phyloP scores from a whole-genome alignment of 352 stramenopile species.

The Globisporangium viniferum region DNA sequence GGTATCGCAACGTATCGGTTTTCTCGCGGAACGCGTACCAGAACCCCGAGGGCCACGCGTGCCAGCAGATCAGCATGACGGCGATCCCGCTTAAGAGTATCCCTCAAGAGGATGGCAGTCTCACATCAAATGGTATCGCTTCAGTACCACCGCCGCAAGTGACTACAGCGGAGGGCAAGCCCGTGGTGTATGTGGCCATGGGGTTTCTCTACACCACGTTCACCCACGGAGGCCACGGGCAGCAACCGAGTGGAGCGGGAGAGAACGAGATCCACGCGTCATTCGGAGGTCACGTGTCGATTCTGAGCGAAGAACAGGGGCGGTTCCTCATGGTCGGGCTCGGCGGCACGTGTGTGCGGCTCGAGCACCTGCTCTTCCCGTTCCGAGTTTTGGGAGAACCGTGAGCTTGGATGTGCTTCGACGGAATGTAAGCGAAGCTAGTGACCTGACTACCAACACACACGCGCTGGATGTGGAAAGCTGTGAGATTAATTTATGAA shows the following conservation, averaged over 20 bases:
- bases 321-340: slow-evolving; percentile 16
- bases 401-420: too few species aligned
- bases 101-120: not conserved
- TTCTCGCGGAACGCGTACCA: not conserved
- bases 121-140: not conserved
- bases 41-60: not conserved
- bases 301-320: slow-evolving; percentile 11
- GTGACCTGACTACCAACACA: too few species aligned
- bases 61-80: slow-evolving; percentile 6
- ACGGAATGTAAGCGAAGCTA: too few species aligned
- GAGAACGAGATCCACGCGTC: not conserved
- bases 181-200: slow-evolving; percentile 2
- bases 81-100: slow-evolving; percentile 4
- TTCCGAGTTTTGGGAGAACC: slow-evolving; percentile 2
- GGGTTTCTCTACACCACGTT: slow-evolving; percentile 8
- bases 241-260: not conserved
- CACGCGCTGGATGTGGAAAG: not conserved
- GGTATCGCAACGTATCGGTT: not conserved
- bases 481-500: not conserved
- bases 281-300: slow-evolving; percentile 9
- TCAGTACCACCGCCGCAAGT: not conserved
- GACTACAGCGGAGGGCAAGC: not conserved
- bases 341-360: slow-evolving; percentile 6
- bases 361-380: slow-evolving; percentile 10
- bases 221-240: not conserved